These are phyloP conservation scores for Ceratobasidium sp. DNA, from an alignment of 1,284 basidiomycete species.

Conservation along the genomic window DNA sequence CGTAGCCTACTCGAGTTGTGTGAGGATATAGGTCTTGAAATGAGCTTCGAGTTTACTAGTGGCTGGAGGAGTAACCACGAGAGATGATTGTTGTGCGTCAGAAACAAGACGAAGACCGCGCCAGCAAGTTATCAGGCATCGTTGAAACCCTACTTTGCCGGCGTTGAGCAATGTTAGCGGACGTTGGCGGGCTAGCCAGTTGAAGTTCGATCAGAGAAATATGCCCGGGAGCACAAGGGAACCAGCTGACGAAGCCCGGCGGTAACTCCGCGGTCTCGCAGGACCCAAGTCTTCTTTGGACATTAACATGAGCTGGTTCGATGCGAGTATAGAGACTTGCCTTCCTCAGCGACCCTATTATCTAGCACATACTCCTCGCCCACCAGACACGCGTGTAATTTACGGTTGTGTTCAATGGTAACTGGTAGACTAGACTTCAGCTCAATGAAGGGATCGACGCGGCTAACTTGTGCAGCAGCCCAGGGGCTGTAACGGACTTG, in stretches of 20 bases:
- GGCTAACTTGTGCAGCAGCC: constrained; percentile 50
- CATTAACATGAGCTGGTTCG: constrained; percentile 56
- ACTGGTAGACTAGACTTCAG: constrained; percentile 63
- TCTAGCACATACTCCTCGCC: not conserved
- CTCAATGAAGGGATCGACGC: constrained; percentile 55
- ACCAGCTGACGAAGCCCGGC: constrained; percentile 18
- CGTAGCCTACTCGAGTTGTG: constrained; percentile 6
- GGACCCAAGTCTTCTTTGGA: no score
- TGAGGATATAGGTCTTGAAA: constrained; percentile 5
- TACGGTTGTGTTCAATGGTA: constrained; percentile 59
- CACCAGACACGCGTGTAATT: constrained; percentile 48
- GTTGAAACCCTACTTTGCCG: not conserved
- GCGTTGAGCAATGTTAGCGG: constrained; percentile 19
- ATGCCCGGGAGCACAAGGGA: not conserved
- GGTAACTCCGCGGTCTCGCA: no score
- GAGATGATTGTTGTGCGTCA: constrained; percentile 11
- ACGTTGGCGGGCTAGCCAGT: constrained; percentile 18
- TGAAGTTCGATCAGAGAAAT: constrained; percentile 32
- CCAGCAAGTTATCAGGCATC: constrained; percentile 17
- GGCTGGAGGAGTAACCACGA: constrained; percentile 21
- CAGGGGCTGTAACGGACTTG: constrained; percentile 53
- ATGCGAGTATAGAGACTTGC: constrained; percentile 57
- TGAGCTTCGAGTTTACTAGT: not conserved
- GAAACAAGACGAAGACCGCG: not conserved
- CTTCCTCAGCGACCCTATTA: constrained; percentile 55